Conservation (phyloP, 2,329 filamentous ascomycete genomes). For the Clarireedia sp. region DNA sequence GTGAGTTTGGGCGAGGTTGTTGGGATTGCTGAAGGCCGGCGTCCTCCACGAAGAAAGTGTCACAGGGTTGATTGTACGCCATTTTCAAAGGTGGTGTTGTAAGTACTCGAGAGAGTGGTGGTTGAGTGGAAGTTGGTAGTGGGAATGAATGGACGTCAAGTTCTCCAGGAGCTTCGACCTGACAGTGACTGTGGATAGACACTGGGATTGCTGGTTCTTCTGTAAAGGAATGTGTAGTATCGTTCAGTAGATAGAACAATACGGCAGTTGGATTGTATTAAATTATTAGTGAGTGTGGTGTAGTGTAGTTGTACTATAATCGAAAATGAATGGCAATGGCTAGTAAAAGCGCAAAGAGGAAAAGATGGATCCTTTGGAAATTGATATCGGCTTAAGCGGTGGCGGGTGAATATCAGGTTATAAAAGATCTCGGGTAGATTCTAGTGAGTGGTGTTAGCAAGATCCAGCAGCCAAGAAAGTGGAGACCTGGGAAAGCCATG, state of each 20-base stretch:
- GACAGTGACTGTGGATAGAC: slow-evolving; percentile 22
- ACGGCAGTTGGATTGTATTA: slow-evolving; percentile 19
- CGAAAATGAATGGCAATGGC: slow-evolving; percentile 28
- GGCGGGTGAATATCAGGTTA: slow-evolving; percentile 15
- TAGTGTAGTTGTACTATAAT: slow-evolving; percentile 19
- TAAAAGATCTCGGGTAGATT: not conserved
- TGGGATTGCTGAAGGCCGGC: slow-evolving; percentile 20
- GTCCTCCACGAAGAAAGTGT: slow-evolving; percentile 61
- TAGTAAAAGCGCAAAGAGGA: slow-evolving; percentile 13
- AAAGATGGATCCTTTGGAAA: slow-evolving; percentile 12
- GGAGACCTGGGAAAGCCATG: slow-evolving; percentile 11
- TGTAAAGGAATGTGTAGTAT: slow-evolving; percentile 18
- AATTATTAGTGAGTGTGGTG: slow-evolving; percentile 27
- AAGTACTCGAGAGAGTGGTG: slow-evolving; percentile 5
- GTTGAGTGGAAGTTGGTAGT: slow-evolving; percentile 4
- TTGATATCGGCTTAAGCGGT: slow-evolving; percentile 11
- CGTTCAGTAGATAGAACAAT: slow-evolving; percentile 18
- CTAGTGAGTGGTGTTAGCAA: slow-evolving; percentile 7
- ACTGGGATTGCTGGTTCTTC: slow-evolving; percentile 18
- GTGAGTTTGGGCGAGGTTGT: slow-evolving; percentile 35
- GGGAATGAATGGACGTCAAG: slow-evolving; percentile 29
- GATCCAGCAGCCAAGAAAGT: not conserved
- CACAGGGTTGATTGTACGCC: slow-evolving; percentile 44
- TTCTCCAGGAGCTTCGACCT: slow-evolving; percentile 32
- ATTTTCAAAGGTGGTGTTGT: slow-evolving; percentile 22